Evolutionary conservation across 805 yeast species (phyloP).

Genomic region (Candida lessepsii): DNA sequence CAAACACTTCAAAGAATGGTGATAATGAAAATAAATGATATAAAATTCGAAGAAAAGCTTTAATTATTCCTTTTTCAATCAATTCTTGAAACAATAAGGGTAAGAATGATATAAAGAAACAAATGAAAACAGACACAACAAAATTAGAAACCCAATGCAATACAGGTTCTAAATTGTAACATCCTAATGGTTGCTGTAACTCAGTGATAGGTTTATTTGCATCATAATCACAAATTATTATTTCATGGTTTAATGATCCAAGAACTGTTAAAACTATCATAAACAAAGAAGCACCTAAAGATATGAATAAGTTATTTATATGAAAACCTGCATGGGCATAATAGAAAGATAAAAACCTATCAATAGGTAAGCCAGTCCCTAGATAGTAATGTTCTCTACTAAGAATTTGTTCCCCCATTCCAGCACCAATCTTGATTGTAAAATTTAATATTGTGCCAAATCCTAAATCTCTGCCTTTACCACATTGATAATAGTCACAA

Average conservation of each 20-base stretch:
- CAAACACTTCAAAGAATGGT: slow-evolving; percentile 92
- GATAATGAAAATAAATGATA: slow-evolving; percentile 79
- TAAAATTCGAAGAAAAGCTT: slow-evolving; percentile 66
- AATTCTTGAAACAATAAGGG: slow-evolving; percentile 87
- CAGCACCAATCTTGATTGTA: slow-evolving; percentile 95
- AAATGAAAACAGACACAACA: slow-evolving; percentile 85
- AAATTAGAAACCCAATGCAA: slow-evolving; percentile 86
- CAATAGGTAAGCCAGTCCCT: slow-evolving; percentile 87
- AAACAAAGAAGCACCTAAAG: slow-evolving; percentile 82
- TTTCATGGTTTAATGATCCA: slow-evolving; percentile 74
- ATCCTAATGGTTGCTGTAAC: slow-evolving; percentile 72
- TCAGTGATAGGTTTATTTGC: slow-evolving; percentile 71
- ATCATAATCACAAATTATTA: slow-evolving; percentile 65
- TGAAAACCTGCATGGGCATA: slow-evolving; percentile 98
- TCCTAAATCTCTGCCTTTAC: slow-evolving; percentile 94
- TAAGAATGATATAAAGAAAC: slow-evolving; percentile 86
- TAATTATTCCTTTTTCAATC: slow-evolving; percentile 80
- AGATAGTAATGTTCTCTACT: slow-evolving; percentile 89
- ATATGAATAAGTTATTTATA: slow-evolving; percentile 83
- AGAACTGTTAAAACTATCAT: slow-evolving; percentile 76
- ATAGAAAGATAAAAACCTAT: slow-evolving; percentile 85
- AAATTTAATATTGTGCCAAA: slow-evolving; percentile 89
- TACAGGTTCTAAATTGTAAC: slow-evolving; percentile 84
- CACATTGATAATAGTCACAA: slow-evolving; percentile 94
- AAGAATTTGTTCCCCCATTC: slow-evolving; percentile 95